A percentile compares a stretch with the other conserved stretches of the same genome.
phyloP scores from a whole-genome alignment of 495 filamentous ascomycete species.

The Penicillium parvum region DNA sequence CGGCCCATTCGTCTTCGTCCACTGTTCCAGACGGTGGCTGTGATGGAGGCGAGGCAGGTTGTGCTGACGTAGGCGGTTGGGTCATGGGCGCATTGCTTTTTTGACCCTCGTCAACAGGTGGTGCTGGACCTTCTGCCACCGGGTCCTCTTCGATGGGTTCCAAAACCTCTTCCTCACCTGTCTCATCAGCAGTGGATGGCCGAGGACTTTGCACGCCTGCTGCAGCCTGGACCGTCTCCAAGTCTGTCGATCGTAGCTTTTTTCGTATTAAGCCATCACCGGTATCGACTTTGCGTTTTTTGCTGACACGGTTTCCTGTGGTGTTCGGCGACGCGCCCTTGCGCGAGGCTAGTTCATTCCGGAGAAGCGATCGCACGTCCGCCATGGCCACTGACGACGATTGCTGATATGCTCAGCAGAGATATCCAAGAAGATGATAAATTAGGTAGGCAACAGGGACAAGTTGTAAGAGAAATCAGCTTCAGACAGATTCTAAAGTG shows the following conservation, averaged over 20 bases:
- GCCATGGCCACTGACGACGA: too few species aligned
- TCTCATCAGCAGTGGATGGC: conserved; percentile 23
- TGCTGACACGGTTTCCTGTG: conserved; percentile 42
- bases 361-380: conserved; percentile 76
- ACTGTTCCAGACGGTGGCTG: conserved; percentile 33
- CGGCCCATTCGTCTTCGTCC: conserved; percentile 85
- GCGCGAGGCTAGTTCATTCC: conserved; percentile 73
- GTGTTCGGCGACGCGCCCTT: conserved; percentile 52
- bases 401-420: conserved; percentile 27
- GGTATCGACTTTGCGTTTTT: conserved; percentile 55
- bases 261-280: conserved; percentile 45
- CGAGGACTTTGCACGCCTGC: conserved; percentile 16
- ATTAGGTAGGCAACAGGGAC: neutral
- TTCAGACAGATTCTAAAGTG: conserved; percentile 17
- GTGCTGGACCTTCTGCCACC: conserved; percentile 25
- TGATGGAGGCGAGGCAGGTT: conserved; percentile 11
- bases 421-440: neutral
- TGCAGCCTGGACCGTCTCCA: conserved; percentile 22
- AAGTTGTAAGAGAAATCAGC: conserved; percentile 8
- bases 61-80: conserved; percentile 13
- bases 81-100: conserved; percentile 7
- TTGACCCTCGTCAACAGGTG: conserved; percentile 18
- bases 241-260: conserved; percentile 38
- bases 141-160: conserved; percentile 29
- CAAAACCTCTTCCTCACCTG: conserved; percentile 19